Evolutionary conservation across 1,139 yeast species (phyloP).

Genomic region (Wickerhamomyces sp.): DNA sequence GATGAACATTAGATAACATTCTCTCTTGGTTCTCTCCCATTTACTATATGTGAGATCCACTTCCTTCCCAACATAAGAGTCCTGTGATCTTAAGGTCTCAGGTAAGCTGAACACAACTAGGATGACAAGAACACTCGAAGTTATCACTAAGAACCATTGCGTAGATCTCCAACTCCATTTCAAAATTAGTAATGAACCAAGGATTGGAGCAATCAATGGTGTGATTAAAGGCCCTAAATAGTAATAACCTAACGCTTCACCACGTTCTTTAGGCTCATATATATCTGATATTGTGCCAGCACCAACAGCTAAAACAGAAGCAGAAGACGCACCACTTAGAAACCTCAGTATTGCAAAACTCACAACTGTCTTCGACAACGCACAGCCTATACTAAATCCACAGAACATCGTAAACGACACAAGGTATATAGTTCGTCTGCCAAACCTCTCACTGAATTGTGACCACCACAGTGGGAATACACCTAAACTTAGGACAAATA

Average conservation of each 20-base stretch:
- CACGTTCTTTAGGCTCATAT: conserved; percentile 63
- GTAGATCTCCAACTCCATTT: conserved; percentile 88
- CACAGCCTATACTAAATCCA: conserved; percentile 69
- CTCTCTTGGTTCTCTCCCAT: conserved; percentile 16
- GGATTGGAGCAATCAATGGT: conserved; percentile 74
- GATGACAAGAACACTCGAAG: conserved; percentile 53
- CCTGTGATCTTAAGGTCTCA: conserved; percentile 65
- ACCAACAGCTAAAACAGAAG: conserved; percentile 85
- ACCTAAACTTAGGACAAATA: conserved; percentile 69
- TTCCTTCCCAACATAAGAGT: conserved; percentile 31
- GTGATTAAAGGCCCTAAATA: conserved; percentile 82
- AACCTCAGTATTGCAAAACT: conserved; percentile 66
- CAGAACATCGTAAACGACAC: conserved; percentile 59
- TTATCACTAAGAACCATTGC: conserved; percentile 76
- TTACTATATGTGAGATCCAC: conserved; percentile 14
- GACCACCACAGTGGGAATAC: conserved; percentile 91
- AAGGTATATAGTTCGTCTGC: conserved; percentile 71
- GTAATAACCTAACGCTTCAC: conserved; percentile 75
- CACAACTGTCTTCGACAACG: conserved; percentile 57
- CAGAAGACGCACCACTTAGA: conserved; percentile 75
- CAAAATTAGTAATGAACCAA: conserved; percentile 72
- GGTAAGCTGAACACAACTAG: conserved; percentile 58
- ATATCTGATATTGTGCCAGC: conserved; percentile 85
- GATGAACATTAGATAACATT: conserved; percentile 36
- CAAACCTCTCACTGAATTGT: conserved; percentile 67